Base-by-base conservation (phyloP, 331 rosid genomes). In the Stylosanthes scabra region DNA sequence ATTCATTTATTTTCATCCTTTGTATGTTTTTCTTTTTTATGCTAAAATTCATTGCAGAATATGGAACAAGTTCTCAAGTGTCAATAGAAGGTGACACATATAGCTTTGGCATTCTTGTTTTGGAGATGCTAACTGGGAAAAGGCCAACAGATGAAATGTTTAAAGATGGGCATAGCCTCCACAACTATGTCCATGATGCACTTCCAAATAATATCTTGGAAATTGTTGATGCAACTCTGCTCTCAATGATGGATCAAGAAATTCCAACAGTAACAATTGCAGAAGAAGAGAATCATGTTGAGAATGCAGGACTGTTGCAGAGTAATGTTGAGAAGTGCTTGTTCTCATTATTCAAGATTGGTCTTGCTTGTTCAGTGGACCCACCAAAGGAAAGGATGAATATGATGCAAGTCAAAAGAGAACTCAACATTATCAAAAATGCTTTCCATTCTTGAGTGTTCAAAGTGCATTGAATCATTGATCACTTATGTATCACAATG, bases 341-440 rank as follows among this genome's bases (percentile, higher is more conserved):
- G 2, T 46, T 79, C 67, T 71, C 74, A 58, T 12, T 67, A 3
- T 59, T 70, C 5, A 6, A n/a, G 14, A 66, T 79, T 4, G 82
- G 86, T 1, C 80, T 86, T 14, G 68, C 78, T 4, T 76, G 87
- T 63, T 76, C 83, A 0, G 13, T 50, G 5, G 76, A 82, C n/a
- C 60, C 67, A 0, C 81, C 76, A 9, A 47, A 11, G 16, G 77
- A 44, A 50, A 28, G 77, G 39, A 50, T 61, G 66, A 61, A 62
- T 1, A 73, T 86, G 82, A 31, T 3, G 12, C 71, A 75, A 11
- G 75, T 62, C 42, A 59, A 7, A 0, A 66, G 9, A 6, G 71
- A 78, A 1, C 68, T 83, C 10, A 59, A 71, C 34, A 40, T 8
- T 3, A 71, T 45, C 0, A 72, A 44, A 74, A 66, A 64, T 55